Evolutionary conservation across 1,139 yeast genomes (phyloP), one percentile per base, ranked within the genome.

Genomic region (Pichia terricola): DNA sequence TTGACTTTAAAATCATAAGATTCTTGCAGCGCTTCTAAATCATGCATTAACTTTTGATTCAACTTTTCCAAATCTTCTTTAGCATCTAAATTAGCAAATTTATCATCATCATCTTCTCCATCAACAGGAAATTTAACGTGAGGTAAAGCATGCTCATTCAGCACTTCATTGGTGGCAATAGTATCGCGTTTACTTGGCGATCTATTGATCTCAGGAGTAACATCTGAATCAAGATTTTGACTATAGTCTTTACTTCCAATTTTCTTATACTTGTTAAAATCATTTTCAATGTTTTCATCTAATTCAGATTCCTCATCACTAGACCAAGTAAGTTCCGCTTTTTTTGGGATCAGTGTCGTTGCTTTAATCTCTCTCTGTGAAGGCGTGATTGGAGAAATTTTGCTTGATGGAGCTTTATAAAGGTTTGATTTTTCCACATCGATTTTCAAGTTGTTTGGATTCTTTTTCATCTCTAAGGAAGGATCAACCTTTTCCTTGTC

Each of bases 321-420:
- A 5, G 89, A 81, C 89, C 94, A 86, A 4, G 86, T 77, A 55
- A 86, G 68, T 45, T 81, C 77, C 2, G 94, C 85, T 58, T 81
- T 82, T 34, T 81, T 75, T 1, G 95, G 94, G 9, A 84, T 77
- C 4, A 86, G 79, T 3, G 81, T 79, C 8, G 79, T 73, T 11
- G 83, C 64, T 50, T 81, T 84, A 34, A 68, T 55, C 36, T 68
- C 66, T 37, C 62, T 42, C 42, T 60, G 64, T n/a, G 65, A 53
- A 7, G 65, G 62, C 4, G 61, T 53, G 26, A 55, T 56, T 7
- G 45, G 43, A 6, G 39, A 34, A 8, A 27, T 42, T 2, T 37
- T 32, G 34, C 37, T 41, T 16, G 44, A 34, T 9, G 22, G 11
- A 4, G 33, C 2, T 10, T 31, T 25, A 22, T 38, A 35, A 26